Percentiles rank a stretch among this genome's conserved stretches.
Conservation (phyloP, 768 basidiomycete species). For the Lactarius pseudohatsudake region DNA sequence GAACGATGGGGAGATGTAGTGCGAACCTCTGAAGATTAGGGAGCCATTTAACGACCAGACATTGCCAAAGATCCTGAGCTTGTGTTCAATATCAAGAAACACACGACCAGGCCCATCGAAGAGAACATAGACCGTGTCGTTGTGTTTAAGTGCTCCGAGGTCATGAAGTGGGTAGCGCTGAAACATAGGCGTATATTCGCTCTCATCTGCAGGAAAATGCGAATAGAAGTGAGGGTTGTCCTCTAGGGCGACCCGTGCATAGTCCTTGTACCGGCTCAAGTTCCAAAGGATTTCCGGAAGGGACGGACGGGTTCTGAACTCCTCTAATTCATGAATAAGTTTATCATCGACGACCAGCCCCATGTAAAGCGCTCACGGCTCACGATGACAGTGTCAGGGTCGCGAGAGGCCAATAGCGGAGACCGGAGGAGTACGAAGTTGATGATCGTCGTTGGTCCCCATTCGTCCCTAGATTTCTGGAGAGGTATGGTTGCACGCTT, state of each 20-base stretch:
- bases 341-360: background rate
- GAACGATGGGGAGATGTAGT: background rate
- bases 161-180: background rate
- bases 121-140: background rate
- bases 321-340: background rate
- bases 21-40: background rate
- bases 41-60: background rate
- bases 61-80: background rate
- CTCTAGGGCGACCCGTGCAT: no score
- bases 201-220: background rate
- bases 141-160: background rate
- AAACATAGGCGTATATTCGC: background rate
- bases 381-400: background rate
- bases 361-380: background rate
- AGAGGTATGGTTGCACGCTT: background rate
- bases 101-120: background rate
- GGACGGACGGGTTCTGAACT: no score
- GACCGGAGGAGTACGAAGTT: background rate
- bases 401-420: background rate
- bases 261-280: no score
- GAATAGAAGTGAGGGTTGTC: background rate
- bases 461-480: background rate
- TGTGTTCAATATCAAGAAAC: background rate
- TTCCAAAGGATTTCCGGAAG: no score
- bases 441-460: background rate